Percentiles rank a stretch among this genome's conserved stretches.
Conservation (phyloP, 257 asterid species). For the Nicotiana sylvestris region DNA sequence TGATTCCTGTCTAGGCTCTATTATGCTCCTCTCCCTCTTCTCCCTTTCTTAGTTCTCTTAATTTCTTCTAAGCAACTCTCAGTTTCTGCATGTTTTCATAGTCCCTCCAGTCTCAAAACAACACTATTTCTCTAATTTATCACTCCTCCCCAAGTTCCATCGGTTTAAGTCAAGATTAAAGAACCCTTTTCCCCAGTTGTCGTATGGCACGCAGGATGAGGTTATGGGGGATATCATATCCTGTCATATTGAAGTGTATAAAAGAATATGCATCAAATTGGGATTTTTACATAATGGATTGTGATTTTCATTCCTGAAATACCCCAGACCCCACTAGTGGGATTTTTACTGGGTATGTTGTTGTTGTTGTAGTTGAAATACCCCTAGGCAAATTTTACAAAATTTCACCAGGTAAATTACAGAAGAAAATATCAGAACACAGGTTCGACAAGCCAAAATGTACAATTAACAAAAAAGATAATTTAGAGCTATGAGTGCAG, state of each 20-base stretch:
- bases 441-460: neutral
- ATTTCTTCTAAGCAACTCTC: neutral
- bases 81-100: neutral
- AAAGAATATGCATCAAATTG: neutral
- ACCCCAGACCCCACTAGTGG: too few species aligned
- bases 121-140: neutral
- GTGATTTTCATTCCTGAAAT: neutral
- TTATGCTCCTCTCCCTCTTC: neutral
- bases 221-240: neutral
- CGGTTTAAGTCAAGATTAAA: neutral
- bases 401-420: neutral
- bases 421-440: neutral
- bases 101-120: neutral
- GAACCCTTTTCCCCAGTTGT: neutral
- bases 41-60: neutral
- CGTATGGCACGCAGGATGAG: neutral
- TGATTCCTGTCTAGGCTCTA: neutral
- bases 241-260: neutral
- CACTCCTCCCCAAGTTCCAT: neutral
- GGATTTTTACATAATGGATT: neutral
- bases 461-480: neutral
- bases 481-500: neutral
- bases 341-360: too few species aligned
- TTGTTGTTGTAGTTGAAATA: neutral
- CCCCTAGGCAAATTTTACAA: neutral